Percentiles rank a stretch among this genome's conserved stretches.
phyloP scores from a whole-genome alignment of 352 stramenopile genomes.

The Globisporangium abappressorium region DNA sequence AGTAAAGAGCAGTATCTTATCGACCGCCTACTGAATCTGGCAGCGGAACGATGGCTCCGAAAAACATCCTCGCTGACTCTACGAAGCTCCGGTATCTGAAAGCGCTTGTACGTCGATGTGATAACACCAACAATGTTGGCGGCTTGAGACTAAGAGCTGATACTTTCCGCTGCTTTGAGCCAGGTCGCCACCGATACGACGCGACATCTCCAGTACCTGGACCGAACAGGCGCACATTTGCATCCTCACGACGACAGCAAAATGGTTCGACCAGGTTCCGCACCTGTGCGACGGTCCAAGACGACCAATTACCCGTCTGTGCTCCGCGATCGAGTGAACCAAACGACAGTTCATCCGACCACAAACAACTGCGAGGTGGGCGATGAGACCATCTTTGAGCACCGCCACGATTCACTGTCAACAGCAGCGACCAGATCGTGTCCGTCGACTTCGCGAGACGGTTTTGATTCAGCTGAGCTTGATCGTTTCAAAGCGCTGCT shows the following conservation, averaged over 20 bases:
- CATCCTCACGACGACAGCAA: slow-evolving; percentile 4
- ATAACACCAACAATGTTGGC: neutral
- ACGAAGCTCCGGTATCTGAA: slow-evolving; percentile 71
- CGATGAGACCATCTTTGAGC: slow-evolving; percentile 15
- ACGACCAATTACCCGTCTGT: slow-evolving; percentile 45
- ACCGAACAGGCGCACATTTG: neutral
- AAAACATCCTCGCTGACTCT: slow-evolving; percentile 73
- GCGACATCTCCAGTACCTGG: slow-evolving; percentile 25
- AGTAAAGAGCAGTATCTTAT: neutral
- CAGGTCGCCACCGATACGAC: slow-evolving; percentile 48
- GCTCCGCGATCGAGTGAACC: slow-evolving; percentile 50
- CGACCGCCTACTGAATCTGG: neutral
- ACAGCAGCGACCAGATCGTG: neutral
- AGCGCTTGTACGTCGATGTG: slow-evolving; percentile 43
- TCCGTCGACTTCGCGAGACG: neutral
- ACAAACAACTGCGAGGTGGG: slow-evolving; percentile 4
- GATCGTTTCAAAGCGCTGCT: slow-evolving; percentile 14
- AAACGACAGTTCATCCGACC: slow-evolving; percentile 12
- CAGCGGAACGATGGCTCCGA: slow-evolving; percentile 30
- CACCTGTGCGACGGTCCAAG: slow-evolving; percentile 60
- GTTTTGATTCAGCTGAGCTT: slow-evolving; percentile 1
- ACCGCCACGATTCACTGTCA: neutral
- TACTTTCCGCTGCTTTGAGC: neutral
- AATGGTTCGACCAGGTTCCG: slow-evolving; percentile 51
- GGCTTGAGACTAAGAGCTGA: neutral